Evolutionary conservation across 1,284 basidiomycete species (phyloP).

Genomic region (Peniophora sp.): DNA sequence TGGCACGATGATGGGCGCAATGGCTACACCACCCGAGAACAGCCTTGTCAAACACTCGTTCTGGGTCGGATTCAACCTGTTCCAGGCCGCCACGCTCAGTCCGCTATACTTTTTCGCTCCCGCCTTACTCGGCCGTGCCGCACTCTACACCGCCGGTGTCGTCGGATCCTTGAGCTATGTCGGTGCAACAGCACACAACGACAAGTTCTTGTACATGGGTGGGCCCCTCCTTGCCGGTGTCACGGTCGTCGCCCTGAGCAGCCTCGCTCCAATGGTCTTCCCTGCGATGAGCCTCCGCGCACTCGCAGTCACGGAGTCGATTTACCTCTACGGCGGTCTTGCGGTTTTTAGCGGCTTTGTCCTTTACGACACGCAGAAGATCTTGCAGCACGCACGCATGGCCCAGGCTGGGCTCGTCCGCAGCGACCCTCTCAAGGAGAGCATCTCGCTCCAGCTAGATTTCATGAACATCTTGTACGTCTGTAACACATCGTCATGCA

Average conservation of each 20-base stretch:
- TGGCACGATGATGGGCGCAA: conserved; percentile 73
- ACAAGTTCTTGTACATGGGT: conserved; percentile 82
- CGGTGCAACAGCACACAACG: conserved; percentile 84
- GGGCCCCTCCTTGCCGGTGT: conserved; percentile 80
- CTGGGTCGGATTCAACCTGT: conserved; percentile 81
- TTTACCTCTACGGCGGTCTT: conserved; percentile 80
- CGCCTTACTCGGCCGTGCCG: conserved; percentile 82
- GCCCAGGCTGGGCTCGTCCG: conserved; percentile 62
- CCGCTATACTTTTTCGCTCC: conserved; percentile 84
- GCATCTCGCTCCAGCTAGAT: conserved; percentile 75
- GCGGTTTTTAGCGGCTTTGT: conserved; percentile 86
- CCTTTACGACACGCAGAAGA: conserved; percentile 83
- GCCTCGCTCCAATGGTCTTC: conserved; percentile 80
- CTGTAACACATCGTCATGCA: too few species aligned
- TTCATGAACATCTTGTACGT: conserved; percentile 80
- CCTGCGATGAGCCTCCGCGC: conserved; percentile 68
- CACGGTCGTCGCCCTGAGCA: conserved; percentile 79
- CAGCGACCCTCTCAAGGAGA: conserved; percentile 74
- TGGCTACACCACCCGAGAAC: conserved; percentile 68
- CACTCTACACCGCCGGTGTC: conserved; percentile 81
- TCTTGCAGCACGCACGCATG: conserved; percentile 70
- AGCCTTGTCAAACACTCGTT: conserved; percentile 67
- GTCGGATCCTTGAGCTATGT: conserved; percentile 82
- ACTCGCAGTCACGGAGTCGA: conserved; percentile 69
- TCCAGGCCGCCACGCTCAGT: conserved; percentile 78